These are phyloP conservation scores for Phanerochaete carnosa DNA, from an alignment of 768 basidiomycete genomes.

Conservation along the genomic window DNA sequence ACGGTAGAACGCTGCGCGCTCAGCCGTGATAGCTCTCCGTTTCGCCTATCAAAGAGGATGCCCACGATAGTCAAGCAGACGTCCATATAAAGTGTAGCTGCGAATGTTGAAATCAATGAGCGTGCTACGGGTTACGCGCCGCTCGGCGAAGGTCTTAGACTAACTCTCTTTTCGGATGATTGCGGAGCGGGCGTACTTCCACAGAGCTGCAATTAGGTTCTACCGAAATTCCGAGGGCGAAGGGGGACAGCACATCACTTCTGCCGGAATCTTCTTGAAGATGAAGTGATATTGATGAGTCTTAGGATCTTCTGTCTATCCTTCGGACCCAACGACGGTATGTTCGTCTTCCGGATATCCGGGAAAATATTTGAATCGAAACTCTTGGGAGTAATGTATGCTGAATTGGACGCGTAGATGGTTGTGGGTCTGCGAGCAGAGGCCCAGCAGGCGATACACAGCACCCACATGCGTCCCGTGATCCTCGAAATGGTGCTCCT, in stretches of 20 bases:
- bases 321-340: constrained; percentile 25
- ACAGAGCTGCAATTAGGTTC: constrained; percentile 26
- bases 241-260: constrained; percentile 27
- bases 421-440: neutral
- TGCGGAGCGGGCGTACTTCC: constrained; percentile 30
- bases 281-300: constrained; percentile 24
- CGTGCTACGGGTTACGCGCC: constrained; percentile 23
- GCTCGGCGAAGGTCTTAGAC: constrained; percentile 30
- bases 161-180: constrained; percentile 17
- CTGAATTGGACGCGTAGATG: constrained; percentile 14
- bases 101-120: constrained; percentile 29
- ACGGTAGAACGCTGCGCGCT: constrained; percentile 23
- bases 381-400: constrained; percentile 21
- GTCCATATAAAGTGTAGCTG: constrained; percentile 16
- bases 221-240: constrained; percentile 20
- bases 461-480: constrained; percentile 6
- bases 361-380: constrained; percentile 20
- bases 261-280: constrained; percentile 25
- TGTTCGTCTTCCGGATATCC: constrained; percentile 19
- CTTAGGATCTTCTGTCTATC: constrained; percentile 17
- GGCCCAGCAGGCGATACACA: constrained; percentile 3
- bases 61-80: constrained; percentile 14
- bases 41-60: constrained; percentile 17
- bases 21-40: constrained; percentile 18
- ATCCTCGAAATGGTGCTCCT: neutral